Conservation (phyloP, 352 stramenopile genomes). For the Pythium guiyangense region DNA sequence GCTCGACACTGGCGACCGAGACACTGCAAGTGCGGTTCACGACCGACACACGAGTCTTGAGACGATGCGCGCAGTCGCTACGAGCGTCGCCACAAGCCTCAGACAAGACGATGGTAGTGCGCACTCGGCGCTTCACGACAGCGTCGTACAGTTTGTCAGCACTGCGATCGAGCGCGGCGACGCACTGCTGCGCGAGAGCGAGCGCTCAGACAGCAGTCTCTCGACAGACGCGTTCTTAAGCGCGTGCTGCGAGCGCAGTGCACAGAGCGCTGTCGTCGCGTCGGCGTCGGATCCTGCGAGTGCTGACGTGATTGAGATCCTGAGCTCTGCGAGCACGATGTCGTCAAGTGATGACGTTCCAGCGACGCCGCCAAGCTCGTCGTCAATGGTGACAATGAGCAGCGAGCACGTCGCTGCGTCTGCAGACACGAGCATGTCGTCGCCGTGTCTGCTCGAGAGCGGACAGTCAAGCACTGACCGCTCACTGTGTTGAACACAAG, state of each 20-base stretch:
- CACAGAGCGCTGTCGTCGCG: neutral
- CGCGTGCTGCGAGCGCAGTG: neutral
- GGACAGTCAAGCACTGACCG: neutral
- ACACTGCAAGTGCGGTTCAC: neutral
- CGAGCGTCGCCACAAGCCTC: neutral
- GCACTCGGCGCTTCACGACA: neutral
- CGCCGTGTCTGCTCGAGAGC: constrained; percentile 8
- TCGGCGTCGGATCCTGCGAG: neutral
- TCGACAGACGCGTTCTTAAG: constrained; percentile 1
- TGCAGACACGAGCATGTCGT: constrained; percentile 10
- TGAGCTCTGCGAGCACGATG: neutral
- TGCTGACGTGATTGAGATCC: neutral
- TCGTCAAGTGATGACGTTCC: neutral
- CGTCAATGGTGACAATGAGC: neutral
- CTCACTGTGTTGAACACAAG: no score
- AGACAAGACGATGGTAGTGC: neutral
- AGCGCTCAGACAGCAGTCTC: neutral
- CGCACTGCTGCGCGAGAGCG: neutral
- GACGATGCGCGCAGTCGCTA: neutral
- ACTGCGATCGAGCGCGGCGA: neutral
- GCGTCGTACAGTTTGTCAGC: neutral
- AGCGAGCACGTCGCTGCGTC: constrained; percentile 1
- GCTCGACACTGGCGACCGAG: neutral
- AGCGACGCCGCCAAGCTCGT: neutral
- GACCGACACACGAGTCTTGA: neutral